phyloP scores from a whole-genome alignment of 768 basidiomycete genomes.

The Crepidotus variabilis region DNA sequence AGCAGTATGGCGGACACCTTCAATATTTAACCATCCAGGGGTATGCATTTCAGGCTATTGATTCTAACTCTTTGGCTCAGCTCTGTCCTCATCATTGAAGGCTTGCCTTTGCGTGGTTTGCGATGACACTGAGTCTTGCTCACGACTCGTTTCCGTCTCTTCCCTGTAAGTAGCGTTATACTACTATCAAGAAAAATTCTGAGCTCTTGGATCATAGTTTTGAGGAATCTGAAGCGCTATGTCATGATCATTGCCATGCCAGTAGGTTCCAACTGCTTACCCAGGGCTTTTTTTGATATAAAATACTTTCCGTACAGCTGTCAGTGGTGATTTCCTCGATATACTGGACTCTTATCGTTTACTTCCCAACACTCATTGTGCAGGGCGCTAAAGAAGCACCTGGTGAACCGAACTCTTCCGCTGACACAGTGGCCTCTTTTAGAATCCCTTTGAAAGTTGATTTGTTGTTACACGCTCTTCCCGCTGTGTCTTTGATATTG shows the following conservation, averaged over 20 bases:
- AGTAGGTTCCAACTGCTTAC: slow-evolving; percentile 29
- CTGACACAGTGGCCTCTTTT: slow-evolving; percentile 21
- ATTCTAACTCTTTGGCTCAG: neutral
- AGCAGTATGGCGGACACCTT: slow-evolving; percentile 59
- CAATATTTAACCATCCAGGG: slow-evolving; percentile 81
- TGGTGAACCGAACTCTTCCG: slow-evolving; percentile 24
- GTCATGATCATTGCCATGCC: slow-evolving; percentile 66
- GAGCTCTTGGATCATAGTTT: neutral
- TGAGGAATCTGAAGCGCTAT: slow-evolving; percentile 41
- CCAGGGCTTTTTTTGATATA: neutral
- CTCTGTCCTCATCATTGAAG: slow-evolving; percentile 16
- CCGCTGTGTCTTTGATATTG: slow-evolving; percentile 50
- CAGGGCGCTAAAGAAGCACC: slow-evolving; percentile 16
- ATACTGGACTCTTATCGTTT: slow-evolving; percentile 64
- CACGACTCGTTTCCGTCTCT: slow-evolving; percentile 29
- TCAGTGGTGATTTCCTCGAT: slow-evolving; percentile 42
- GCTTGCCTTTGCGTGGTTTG: slow-evolving; percentile 30
- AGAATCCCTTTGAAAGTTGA: slow-evolving; percentile 53
- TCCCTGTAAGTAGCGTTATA: slow-evolving; percentile 20
- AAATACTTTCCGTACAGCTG: slow-evolving; percentile 18
- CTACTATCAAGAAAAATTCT: neutral
- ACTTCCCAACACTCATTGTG: slow-evolving; percentile 58
- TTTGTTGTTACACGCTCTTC: slow-evolving; percentile 62
- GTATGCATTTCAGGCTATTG: slow-evolving; percentile 29
- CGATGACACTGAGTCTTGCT: slow-evolving; percentile 31